Evolutionary conservation across 148 eudicot species (phyloP), one percentile per base, ranked within the genome.

Genomic region (Salicornia ramosissima): DNA sequence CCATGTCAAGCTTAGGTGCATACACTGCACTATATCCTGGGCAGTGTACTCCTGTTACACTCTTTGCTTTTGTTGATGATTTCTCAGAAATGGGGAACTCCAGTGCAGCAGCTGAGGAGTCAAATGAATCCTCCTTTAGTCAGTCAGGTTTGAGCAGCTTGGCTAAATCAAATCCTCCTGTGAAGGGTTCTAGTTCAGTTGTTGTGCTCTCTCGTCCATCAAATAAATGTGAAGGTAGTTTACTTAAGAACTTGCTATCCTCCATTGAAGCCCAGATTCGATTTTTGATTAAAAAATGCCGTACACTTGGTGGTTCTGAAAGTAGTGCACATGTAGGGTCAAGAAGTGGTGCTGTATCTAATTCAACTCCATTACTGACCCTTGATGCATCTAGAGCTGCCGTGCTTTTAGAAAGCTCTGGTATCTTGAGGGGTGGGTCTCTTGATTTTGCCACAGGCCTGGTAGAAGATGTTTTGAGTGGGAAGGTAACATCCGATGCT

Each of bases 301-400:
- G 96, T 57, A 85, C 83, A 52, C 95, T 93, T 34, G 34, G 87
- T 1, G 79, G 84, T 30, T 80, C 86, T 61, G 98, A 93, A 71
- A 71, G 73, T 71, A 68, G 72, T 77, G 74, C 85, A 53, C 91
- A 85, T 82, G 29, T 76, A 56, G 89, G 90, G 74, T 77, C 90
- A 52, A 88, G 92, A 82, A 78, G 80, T 74, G 88, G 86, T 79
- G 80, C 79, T 36, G 42, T 77, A 39, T 77, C 97, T 71, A 83
- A 75, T 69, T 78, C 83, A 25, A 79, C 84, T 61, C 92, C 98
- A 72, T 73, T 93, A 53, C 81, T 93, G 65, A 80, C 92, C 14
- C 95, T 93, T 30, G 98, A 93, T 79, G 85, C 96, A 77, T 90
- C 95, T 45, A 86, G 80, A 80, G 90, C 95, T 61, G 96, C 87